phyloP scores from a whole-genome alignment of 225 moss, liverwort and hornwort species.

The Climacium dendroides region DNA sequence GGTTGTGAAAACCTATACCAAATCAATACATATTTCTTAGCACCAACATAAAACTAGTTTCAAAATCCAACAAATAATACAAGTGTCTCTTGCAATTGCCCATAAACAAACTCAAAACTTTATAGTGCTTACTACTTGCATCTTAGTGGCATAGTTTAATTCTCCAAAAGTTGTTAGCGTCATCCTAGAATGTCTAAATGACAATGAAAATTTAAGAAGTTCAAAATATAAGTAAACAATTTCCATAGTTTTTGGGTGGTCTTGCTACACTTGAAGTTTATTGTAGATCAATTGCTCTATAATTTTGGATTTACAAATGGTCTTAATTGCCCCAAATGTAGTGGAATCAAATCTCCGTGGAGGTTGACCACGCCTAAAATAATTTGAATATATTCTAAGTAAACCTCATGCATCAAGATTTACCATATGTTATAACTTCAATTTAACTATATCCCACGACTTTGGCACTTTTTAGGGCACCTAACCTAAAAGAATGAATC shows the following conservation, averaged over 20 bases:
- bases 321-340: background rate
- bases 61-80: background rate
- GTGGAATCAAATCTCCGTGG: background rate
- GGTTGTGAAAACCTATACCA: no score
- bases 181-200: no score
- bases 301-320: background rate
- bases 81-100: background rate
- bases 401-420: background rate
- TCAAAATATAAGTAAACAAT: background rate
- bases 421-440: background rate
- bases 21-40: no score
- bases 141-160: no score
- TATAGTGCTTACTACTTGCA: no score
- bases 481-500: background rate
- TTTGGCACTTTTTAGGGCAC: background rate
- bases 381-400: background rate
- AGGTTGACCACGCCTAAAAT: background rate
- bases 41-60: no score
- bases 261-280: background rate
- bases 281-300: background rate
- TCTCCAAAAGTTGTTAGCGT: no score
- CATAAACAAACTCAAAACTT: no score
- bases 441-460: background rate
- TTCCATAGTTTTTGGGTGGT: background rate
- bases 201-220: background rate